Base-by-base conservation (phyloP, 345 rosid species). In the Aegle marmelos region DNA sequence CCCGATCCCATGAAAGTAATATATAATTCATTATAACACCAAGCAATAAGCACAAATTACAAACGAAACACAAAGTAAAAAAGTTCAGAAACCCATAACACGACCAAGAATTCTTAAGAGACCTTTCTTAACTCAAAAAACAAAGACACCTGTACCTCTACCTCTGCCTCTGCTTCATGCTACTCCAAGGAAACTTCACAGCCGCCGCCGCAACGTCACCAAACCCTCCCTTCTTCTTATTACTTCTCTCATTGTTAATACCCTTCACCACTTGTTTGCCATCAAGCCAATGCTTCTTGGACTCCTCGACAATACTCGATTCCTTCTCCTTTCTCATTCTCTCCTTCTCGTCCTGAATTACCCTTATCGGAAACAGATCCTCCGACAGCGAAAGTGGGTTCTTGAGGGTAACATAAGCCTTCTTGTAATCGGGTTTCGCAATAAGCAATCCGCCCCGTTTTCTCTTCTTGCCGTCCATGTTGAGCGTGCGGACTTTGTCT, bases 391-490 rank as follows among this genome's bases (percentile, higher is more conserved):
- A 93, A 16, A 94, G 86, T 0, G 98, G 94, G 36, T 71, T 86
- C 70, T 73, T 81, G 2, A 97, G 77, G 1, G 94, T 93, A 34
- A 94, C 89, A 78, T 91, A 97, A 37, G 98, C 98, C 84, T 94
- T 94, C 87, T 97, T 97, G 83, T 93, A 97, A 73, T 93, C 98
- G 41, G 98, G 96, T 65, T 89, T 89, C 6, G 95, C 97, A 74
- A 90, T 77, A 25, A 94, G 74, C 7, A 92, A 6, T 0, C 99
- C 98, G 0, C 98, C 93, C 54, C 93, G 89, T 81, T 90, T 91
- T 95, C 87, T 93, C 88, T 91, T 93, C 90, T 90, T 91, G 65
- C 98, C 97, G 25, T 93, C 98, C 98, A 93, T 90, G 94, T 93
- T 94, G n/a, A 94, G 90, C 1, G 98, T 94, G 19, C 85, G 88